Conservation (phyloP, 2,329 filamentous ascomycete species). For the Helminthosporium solani region DNA sequence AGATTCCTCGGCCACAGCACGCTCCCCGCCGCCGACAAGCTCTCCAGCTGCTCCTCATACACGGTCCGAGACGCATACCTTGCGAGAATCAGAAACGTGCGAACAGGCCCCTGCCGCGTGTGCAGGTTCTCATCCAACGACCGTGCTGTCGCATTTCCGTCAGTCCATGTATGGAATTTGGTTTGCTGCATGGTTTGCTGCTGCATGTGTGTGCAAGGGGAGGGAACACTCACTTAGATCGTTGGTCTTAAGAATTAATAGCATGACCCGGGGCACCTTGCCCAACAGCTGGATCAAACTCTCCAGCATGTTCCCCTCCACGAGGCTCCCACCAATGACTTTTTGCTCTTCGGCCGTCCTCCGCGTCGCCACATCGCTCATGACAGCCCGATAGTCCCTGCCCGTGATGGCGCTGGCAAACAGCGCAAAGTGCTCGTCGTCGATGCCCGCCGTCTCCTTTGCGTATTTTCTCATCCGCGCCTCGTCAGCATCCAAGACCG, state of each 20-base stretch:
- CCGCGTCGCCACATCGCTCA: slow-evolving; percentile 55
- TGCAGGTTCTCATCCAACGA: slow-evolving; percentile 89
- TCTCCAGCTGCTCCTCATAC: slow-evolving; percentile 61
- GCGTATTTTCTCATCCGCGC: slow-evolving; percentile 83
- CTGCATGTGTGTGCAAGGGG: too few species aligned
- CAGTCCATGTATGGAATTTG: too few species aligned
- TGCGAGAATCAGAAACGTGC: slow-evolving; percentile 65
- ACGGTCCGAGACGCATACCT: slow-evolving; percentile 63
- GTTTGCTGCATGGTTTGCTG: too few species aligned
- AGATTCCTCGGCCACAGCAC: slow-evolving; percentile 56
- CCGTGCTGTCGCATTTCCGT: slow-evolving; percentile 59
- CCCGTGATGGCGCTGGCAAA: slow-evolving; percentile 97
- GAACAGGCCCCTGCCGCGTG: slow-evolving; percentile 63
- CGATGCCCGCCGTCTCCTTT: slow-evolving; percentile 83
- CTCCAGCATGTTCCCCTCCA: slow-evolving; percentile 85
- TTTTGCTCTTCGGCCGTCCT: slow-evolving; percentile 79
- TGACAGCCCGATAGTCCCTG: slow-evolving; percentile 79
- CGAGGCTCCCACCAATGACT: slow-evolving; percentile 70
- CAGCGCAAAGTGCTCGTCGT: slow-evolving; percentile 85
- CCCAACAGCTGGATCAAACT: slow-evolving; percentile 86
- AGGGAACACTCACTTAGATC: slow-evolving; percentile 70
- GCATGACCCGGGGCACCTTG: slow-evolving; percentile 84
- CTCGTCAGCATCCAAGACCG: slow-evolving; percentile 88
- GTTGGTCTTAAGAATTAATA: slow-evolving; percentile 96
- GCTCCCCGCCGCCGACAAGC: slow-evolving; percentile 44